Evolutionary conservation across 2,329 filamentous ascomycete genomes (phyloP).

Genomic region (Didymella sp.): DNA sequence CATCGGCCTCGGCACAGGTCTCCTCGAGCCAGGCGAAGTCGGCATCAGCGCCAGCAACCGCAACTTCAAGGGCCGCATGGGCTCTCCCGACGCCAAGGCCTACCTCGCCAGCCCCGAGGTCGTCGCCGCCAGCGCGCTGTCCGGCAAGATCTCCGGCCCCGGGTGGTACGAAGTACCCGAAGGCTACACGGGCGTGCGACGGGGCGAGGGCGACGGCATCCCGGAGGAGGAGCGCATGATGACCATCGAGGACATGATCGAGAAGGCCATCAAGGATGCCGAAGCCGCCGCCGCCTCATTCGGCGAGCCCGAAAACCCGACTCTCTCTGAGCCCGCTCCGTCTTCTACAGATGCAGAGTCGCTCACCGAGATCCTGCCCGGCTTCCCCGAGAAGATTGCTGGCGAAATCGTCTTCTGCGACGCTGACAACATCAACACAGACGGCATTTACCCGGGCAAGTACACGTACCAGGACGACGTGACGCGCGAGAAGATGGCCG

Average conservation of each 20-base stretch:
- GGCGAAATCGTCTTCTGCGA: slow-evolving; percentile 92
- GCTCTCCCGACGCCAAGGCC: slow-evolving; percentile 76
- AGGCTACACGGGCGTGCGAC: slow-evolving; percentile 69
- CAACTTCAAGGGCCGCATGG: slow-evolving; percentile 94
- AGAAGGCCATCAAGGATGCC: slow-evolving; percentile 72
- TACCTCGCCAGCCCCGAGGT: slow-evolving; percentile 91
- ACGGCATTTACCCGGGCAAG: slow-evolving; percentile 89
- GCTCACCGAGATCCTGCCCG: slow-evolving; percentile 76
- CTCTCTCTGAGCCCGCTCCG: slow-evolving; percentile 32
- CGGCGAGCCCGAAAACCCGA: slow-evolving; percentile 43
- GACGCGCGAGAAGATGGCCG: slow-evolving; percentile 77
- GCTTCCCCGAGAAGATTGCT: slow-evolving; percentile 81
- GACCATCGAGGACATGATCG: slow-evolving; percentile 72
- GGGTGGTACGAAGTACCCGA: slow-evolving; percentile 78
- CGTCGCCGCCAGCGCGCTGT: slow-evolving; percentile 85
- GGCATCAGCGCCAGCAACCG: slow-evolving; percentile 85
- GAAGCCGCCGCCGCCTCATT: slow-evolving; percentile 67
- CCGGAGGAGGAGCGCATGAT: slow-evolving; percentile 68
- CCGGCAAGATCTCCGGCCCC: slow-evolving; percentile 75
- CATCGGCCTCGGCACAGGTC: slow-evolving; percentile 81
- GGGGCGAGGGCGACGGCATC: slow-evolving; percentile 75
- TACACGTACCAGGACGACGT: slow-evolving; percentile 93
- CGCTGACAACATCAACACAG: slow-evolving; percentile 87
- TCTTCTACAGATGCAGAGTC: slow-evolving; percentile 39
- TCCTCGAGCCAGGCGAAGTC: slow-evolving; percentile 84